These are phyloP conservation scores for Clonostachys rosea DNA, from an alignment of 2,329 filamentous ascomycete genomes.

Conservation along the genomic window DNA sequence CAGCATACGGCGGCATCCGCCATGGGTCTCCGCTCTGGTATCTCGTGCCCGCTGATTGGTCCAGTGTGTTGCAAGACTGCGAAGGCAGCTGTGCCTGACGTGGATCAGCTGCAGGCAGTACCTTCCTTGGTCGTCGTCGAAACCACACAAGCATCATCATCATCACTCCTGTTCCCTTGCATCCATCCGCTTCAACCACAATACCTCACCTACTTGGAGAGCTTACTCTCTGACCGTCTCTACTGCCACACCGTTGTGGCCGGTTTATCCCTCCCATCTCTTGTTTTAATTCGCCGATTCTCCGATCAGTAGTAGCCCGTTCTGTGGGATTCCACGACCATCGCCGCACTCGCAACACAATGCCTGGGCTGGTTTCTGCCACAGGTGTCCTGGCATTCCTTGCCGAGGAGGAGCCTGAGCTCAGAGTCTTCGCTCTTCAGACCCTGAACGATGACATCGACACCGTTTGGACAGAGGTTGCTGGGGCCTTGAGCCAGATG, in stretches of 20 bases:
- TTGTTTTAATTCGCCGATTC: too few relatives aligned
- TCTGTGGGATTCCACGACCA: too few relatives aligned
- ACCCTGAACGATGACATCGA: slow-evolving; percentile 96
- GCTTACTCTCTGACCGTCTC: too few relatives aligned
- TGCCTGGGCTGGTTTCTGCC: slow-evolving; percentile 92
- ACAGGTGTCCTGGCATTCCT: slow-evolving; percentile 94
- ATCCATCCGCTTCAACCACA: slow-evolving; percentile 5
- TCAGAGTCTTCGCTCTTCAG: slow-evolving; percentile 92
- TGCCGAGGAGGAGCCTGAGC: slow-evolving; percentile 87
- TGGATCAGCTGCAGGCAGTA: slow-evolving; percentile 27
- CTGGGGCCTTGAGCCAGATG: slow-evolving; percentile 89
- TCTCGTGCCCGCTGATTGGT: too few relatives aligned
- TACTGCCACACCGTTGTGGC: too few relatives aligned
- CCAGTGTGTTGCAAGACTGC: too few relatives aligned
- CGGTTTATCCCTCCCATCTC: too few relatives aligned
- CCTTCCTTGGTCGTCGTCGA: background rate
- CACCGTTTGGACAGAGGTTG: slow-evolving; percentile 96
- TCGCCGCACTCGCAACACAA: slow-evolving; percentile 31
- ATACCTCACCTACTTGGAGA: slow-evolving; percentile 2
- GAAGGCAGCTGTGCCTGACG: slow-evolving; percentile 30
- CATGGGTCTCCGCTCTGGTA: too few relatives aligned
- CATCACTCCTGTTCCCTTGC: too few relatives aligned
- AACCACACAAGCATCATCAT: too few relatives aligned
- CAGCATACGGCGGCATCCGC: too few relatives aligned
- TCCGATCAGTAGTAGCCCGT: too few relatives aligned